Conservation (phyloP, 768 basidiomycete genomes). For the Trametes cingulata region DNA sequence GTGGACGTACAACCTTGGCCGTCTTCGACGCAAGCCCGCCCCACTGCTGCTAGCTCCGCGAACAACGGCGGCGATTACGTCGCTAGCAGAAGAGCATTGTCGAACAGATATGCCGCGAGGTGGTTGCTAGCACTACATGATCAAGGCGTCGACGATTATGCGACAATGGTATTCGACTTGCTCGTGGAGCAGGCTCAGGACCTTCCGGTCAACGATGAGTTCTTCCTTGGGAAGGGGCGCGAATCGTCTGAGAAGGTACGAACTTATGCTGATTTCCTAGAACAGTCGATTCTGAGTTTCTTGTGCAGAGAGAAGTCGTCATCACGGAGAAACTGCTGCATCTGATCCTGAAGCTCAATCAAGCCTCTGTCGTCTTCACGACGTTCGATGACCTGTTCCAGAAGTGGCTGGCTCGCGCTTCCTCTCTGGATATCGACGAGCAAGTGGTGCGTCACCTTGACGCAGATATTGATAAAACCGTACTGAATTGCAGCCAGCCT, state of each 20-base stretch:
- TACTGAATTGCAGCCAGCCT: slow-evolving; percentile 37
- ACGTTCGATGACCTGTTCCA: slow-evolving; percentile 59
- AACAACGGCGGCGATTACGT: slow-evolving; percentile 75
- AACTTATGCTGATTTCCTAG: background rate
- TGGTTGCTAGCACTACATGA: slow-evolving; percentile 76
- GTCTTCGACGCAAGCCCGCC: slow-evolving; percentile 32
- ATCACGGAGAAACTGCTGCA: slow-evolving; percentile 39
- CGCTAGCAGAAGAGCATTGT: slow-evolving; percentile 53
- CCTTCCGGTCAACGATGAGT: slow-evolving; percentile 15
- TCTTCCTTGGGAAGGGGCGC: slow-evolving; percentile 15
- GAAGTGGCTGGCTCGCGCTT: slow-evolving; percentile 56
- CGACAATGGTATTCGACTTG: slow-evolving; percentile 51
- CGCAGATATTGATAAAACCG: slow-evolving; percentile 1
- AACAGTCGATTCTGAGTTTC: background rate
- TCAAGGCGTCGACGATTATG: slow-evolving; percentile 55
- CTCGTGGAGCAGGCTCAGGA: slow-evolving; percentile 49
- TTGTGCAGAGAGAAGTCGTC: slow-evolving; percentile 6
- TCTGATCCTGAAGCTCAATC: slow-evolving; percentile 53
- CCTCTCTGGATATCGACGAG: slow-evolving; percentile 33
- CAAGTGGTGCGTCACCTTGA: slow-evolving; percentile 37
- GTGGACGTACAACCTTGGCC: slow-evolving; percentile 60
- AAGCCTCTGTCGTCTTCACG: slow-evolving; percentile 55
- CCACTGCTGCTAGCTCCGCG: slow-evolving; percentile 39
- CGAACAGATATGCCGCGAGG: slow-evolving; percentile 55
- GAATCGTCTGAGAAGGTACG: slow-evolving; percentile 9